These are phyloP conservation scores for Isabelozyma pseudorhagii DNA, from an alignment of 805 yeast species.

Conservation along the genomic window DNA sequence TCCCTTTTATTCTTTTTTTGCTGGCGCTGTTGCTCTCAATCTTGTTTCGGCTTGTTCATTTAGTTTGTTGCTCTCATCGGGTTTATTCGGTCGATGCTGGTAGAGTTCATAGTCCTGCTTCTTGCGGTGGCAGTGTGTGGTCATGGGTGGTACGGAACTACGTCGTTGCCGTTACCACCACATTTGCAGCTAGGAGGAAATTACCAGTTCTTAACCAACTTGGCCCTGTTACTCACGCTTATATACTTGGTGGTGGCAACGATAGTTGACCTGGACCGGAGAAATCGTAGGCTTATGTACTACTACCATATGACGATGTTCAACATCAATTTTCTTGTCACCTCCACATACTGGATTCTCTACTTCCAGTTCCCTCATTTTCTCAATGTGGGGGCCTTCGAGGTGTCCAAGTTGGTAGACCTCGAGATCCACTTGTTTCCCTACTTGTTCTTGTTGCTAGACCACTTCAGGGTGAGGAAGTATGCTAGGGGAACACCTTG, in stretches of 20 bases:
- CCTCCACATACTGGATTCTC: constrained; percentile 20
- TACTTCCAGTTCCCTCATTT: constrained; percentile 10
- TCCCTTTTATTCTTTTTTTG: too few species aligned
- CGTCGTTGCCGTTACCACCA: constrained; percentile 14
- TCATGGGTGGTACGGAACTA: constrained; percentile 11
- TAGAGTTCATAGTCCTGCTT: background rate
- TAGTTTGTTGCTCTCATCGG: background rate
- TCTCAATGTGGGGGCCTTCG: constrained; percentile 12
- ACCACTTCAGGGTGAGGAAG: background rate
- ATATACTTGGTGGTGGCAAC: constrained; percentile 1
- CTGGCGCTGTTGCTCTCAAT: too few species aligned
- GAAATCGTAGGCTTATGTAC: background rate
- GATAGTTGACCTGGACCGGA: background rate
- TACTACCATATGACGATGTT: constrained; percentile 6
- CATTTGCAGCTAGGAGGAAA: constrained; percentile 18
- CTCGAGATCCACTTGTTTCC: constrained; percentile 25
- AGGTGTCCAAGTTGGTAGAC: constrained; percentile 14
- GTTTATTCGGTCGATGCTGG: background rate
- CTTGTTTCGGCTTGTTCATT: background rate
- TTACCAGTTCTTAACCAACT: constrained; percentile 22
- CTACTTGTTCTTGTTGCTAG: constrained; percentile 13
- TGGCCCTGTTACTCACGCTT: constrained; percentile 9
- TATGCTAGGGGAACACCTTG: constrained; percentile 1
- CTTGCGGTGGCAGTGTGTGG: constrained; percentile 2
- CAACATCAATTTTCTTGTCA: constrained; percentile 21